phyloP scores from a whole-genome alignment of 2,329 filamentous ascomycete genomes.

The Drechslera avenae region DNA sequence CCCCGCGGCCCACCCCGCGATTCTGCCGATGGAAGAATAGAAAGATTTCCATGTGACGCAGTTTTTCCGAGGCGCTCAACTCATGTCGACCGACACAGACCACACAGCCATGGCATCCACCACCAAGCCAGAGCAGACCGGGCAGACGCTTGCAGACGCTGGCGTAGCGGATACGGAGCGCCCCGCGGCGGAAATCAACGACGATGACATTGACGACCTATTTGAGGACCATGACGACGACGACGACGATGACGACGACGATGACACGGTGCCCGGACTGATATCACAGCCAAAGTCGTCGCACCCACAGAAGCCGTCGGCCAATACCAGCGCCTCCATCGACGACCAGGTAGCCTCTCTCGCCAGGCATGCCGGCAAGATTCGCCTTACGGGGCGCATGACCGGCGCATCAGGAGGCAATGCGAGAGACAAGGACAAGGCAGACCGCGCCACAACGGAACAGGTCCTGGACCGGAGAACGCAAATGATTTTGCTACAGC shows the following conservation, averaged over 20 bases:
- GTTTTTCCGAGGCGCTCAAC: not conserved
- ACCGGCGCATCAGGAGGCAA: slow-evolving; percentile 57
- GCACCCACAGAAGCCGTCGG: slow-evolving; percentile 71
- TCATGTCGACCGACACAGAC: not conserved
- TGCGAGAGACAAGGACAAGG: slow-evolving; percentile 74
- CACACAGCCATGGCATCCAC: slow-evolving; percentile 20
- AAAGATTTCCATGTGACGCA: slow-evolving; percentile 9
- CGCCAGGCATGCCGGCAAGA: slow-evolving; percentile 82
- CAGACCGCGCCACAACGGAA: slow-evolving; percentile 90
- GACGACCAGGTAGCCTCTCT: slow-evolving; percentile 90
- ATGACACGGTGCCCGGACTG: slow-evolving; percentile 61
- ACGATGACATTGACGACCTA: slow-evolving; percentile 68
- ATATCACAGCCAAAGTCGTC: slow-evolving; percentile 69
- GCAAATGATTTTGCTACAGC: slow-evolving; percentile 91
- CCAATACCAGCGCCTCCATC: slow-evolving; percentile 78
- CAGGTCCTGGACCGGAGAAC: slow-evolving; percentile 94
- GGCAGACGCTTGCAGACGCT: slow-evolving; percentile 10
- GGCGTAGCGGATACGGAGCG: slow-evolving; percentile 10
- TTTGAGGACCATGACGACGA: slow-evolving; percentile 47
- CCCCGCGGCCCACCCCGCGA: slow-evolving; percentile 17
- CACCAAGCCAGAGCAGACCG: slow-evolving; percentile 8
- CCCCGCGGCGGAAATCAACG: slow-evolving; percentile 51
- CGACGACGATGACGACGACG: slow-evolving; percentile 49
- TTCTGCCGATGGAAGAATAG: slow-evolving; percentile 13
- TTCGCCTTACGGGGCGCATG: slow-evolving; percentile 71